A percentile compares a stretch with the other conserved stretches of the same genome.
Evolutionary conservation across 768 basidiomycete genomes (phyloP).

Genomic region (Xanthoconium purpureum): DNA sequence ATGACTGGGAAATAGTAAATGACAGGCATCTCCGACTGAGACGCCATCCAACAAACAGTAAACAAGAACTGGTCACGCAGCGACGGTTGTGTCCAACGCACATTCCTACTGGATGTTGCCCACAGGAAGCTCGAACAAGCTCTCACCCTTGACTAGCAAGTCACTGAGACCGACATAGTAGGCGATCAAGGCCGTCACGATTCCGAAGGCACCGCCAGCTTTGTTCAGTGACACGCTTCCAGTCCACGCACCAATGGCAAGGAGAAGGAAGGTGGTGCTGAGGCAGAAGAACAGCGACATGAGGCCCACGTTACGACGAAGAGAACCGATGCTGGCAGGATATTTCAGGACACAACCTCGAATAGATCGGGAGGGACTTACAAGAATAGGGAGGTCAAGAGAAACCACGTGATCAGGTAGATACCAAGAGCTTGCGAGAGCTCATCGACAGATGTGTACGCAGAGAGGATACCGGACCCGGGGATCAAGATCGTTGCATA

Average conservation of each 20-base stretch:
- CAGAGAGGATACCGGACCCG: conserved; percentile 53
- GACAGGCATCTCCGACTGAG: not conserved
- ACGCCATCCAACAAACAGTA: not conserved
- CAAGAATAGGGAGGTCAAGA: conserved; percentile 69
- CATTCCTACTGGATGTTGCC: conserved; percentile 26
- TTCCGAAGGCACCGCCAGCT: conserved; percentile 45
- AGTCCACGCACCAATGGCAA: conserved; percentile 40
- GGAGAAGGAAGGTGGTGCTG: conserved; percentile 48
- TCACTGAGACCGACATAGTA: conserved; percentile 45
- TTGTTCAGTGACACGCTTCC: conserved; percentile 22
- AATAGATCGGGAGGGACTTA: conserved; percentile 31
- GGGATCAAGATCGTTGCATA: conserved; percentile 74
- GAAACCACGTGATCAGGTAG: conserved; percentile 70
- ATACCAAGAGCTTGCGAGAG: conserved; percentile 65
- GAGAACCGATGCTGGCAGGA: conserved; percentile 41
- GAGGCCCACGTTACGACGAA: conserved; percentile 50
- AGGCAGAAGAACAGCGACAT: conserved; percentile 52
- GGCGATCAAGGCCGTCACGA: conserved; percentile 45
- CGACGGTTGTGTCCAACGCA: not conserved
- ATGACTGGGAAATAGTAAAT: conserved; percentile 11
- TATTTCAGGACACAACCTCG: not conserved
- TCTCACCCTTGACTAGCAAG: conserved; percentile 37
- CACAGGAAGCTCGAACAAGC: conserved; percentile 41
- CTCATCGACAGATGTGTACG: conserved; percentile 44
- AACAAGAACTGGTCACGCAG: not conserved